Conservation (phyloP, 1,139 yeast species). For the Debaryomycetaceae sp. region DNA sequence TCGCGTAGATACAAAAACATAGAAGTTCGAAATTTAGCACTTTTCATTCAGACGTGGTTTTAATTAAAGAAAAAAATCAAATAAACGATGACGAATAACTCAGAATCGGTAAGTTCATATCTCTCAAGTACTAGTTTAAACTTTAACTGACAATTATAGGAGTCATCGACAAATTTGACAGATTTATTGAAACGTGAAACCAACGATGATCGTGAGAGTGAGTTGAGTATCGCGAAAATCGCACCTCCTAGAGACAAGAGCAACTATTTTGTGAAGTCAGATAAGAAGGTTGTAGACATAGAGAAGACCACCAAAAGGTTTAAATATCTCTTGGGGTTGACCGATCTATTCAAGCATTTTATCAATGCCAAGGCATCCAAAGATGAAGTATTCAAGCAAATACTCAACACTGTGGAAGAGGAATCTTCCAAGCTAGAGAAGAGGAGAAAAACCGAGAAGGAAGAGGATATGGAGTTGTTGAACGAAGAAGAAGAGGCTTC, state of each 20-base stretch:
- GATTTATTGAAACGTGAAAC: conserved; percentile 10
- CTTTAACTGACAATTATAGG: conserved; percentile 7
- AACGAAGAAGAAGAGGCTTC: conserved; percentile 49
- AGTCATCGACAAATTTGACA: conserved; percentile 19
- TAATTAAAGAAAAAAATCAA: too few species aligned
- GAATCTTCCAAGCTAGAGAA: conserved; percentile 24
- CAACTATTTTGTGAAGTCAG: conserved; percentile 47
- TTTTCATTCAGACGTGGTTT: background rate
- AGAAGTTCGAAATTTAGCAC: background rate
- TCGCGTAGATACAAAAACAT: background rate
- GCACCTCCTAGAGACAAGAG: conserved; percentile 14
- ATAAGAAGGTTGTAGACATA: conserved; percentile 47
- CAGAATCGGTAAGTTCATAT: background rate
- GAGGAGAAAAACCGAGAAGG: conserved; percentile 62
- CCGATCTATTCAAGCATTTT: conserved; percentile 67
- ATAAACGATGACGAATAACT: background rate
- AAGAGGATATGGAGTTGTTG: conserved; percentile 66
- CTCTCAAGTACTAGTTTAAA: background rate
- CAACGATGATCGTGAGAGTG: conserved; percentile 3
- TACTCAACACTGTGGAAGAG: conserved; percentile 38
- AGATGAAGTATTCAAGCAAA: conserved; percentile 54
- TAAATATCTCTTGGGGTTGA: conserved; percentile 61
- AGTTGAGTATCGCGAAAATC: background rate
- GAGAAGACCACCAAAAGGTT: conserved; percentile 60
- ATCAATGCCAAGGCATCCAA: conserved; percentile 63